Conservation (phyloP, 1,284 basidiomycete species). For the Coriolopsis trogii region DNA sequence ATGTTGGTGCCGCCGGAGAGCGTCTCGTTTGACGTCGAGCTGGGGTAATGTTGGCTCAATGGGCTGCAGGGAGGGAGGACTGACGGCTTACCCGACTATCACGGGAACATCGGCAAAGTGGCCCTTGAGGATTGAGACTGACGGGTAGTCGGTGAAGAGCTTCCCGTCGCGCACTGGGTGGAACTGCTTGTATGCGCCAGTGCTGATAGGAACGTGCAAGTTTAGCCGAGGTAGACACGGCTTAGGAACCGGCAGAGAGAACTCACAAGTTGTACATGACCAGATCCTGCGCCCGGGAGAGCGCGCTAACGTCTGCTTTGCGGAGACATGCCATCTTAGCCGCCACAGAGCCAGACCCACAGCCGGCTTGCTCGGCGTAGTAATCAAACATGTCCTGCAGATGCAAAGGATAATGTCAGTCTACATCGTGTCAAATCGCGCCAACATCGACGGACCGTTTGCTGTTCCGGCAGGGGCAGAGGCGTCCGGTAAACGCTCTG, state of each 20-base stretch:
- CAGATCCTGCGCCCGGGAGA: conserved; percentile 59
- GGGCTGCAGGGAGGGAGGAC: not conserved
- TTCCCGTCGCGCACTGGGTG: conserved; percentile 51
- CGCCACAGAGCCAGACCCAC: conserved; percentile 39
- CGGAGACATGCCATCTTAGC: conserved; percentile 50
- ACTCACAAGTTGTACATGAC: conserved; percentile 35
- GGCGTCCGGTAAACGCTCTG: conserved; percentile 61
- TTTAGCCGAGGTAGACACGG: conserved; percentile 15
- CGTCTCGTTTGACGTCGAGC: conserved; percentile 61
- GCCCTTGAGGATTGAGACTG: conserved; percentile 44
- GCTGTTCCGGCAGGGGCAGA: conserved; percentile 50
- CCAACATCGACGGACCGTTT: conserved; percentile 43
- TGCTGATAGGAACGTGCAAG: conserved; percentile 25
- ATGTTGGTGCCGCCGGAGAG: conserved; percentile 43
- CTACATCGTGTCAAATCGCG: too few relatives aligned
- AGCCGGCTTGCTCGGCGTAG: conserved; percentile 51
- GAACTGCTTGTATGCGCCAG: conserved; percentile 43
- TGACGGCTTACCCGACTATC: conserved; percentile 54
- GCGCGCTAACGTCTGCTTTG: conserved; percentile 48
- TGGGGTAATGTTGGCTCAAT: conserved; percentile 22
- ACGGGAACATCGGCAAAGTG: conserved; percentile 53
- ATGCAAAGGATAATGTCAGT: not conserved
- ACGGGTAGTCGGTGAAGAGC: conserved; percentile 51
- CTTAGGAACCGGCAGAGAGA: not conserved
- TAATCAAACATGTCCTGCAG: conserved; percentile 52